Percentiles rank a stretch among this genome's conserved stretches.
Conservation (phyloP, 2,329 filamentous ascomycete species). For the Cladophialophora immunda region DNA sequence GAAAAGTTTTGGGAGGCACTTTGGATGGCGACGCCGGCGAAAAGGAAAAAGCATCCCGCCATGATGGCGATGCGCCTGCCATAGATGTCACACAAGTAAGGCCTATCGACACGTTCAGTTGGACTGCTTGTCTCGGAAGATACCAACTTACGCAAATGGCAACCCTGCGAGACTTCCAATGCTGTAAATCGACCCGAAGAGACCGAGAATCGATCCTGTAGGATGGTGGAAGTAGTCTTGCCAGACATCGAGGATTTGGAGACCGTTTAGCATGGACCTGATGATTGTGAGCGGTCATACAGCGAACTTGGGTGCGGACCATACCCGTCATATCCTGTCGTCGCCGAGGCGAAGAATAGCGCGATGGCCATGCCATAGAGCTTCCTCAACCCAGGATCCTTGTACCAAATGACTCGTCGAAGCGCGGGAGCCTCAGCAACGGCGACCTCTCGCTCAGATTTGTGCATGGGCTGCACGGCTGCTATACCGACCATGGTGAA, state of each 20-base stretch:
- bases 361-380: slow-evolving; percentile 64
- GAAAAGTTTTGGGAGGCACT: slow-evolving; percentile 40
- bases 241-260: slow-evolving; percentile 30
- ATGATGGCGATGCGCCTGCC: slow-evolving; percentile 33
- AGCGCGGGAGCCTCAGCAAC: slow-evolving; percentile 60
- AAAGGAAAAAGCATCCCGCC: slow-evolving; percentile 33
- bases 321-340: slow-evolving; percentile 67
- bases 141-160: slow-evolving; percentile 17
- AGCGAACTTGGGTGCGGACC: neutral
- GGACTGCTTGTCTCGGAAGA: neutral
- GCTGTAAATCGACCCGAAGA: slow-evolving; percentile 26
- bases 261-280: slow-evolving; percentile 35
- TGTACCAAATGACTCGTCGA: slow-evolving; percentile 65
- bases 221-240: slow-evolving; percentile 37
- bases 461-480: slow-evolving; percentile 14
- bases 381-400: slow-evolving; percentile 64
- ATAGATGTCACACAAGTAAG: slow-evolving; percentile 13
- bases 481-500: slow-evolving; percentile 21
- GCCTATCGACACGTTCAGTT: neutral
- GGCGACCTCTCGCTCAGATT: slow-evolving; percentile 48
- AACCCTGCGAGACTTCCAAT: slow-evolving; percentile 27
- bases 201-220: slow-evolving; percentile 26
- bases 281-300: slow-evolving; percentile 52
- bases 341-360: slow-evolving; percentile 65
- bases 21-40: slow-evolving; percentile 42